Conservation (phyloP, 148 eudicot genomes). For the Diospyros lotus region DNA sequence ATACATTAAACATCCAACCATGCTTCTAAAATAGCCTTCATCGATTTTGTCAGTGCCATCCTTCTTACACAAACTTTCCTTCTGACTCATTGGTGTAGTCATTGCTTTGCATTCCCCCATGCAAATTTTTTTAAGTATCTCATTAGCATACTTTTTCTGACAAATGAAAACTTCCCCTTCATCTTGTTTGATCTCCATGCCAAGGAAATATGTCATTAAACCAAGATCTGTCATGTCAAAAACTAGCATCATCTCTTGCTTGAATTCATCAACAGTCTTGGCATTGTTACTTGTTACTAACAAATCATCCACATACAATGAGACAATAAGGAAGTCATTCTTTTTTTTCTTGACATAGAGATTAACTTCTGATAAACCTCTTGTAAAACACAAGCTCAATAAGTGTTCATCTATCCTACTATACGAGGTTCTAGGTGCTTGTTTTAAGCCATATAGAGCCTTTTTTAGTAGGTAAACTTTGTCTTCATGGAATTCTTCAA, state of each 20-base stretch:
- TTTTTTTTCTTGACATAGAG: background rate
- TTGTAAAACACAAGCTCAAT: background rate
- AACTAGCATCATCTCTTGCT: background rate
- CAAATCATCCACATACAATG: background rate
- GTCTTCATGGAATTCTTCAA: background rate
- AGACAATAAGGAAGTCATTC: background rate
- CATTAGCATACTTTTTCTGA: conserved; percentile 4
- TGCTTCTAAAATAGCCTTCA: conserved; percentile 1
- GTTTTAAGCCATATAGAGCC: background rate
- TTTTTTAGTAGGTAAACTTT: conserved; percentile 6
- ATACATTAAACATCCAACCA: conserved; percentile 12
- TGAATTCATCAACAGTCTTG: background rate
- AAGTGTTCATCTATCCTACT: background rate
- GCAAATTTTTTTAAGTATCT: conserved; percentile 14
- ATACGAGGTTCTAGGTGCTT: conserved; percentile 2
- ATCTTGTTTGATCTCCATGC: conserved; percentile 10
- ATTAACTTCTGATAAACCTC: background rate
- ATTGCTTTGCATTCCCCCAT: conserved; percentile 11
- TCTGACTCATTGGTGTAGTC: conserved; percentile 6
- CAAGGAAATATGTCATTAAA: background rate
- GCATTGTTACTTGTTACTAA: background rate
- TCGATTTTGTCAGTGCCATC: background rate
- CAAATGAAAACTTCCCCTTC: conserved; percentile 14
- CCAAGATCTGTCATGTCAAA: background rate
- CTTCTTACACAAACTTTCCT: background rate